Base-by-base conservation (phyloP, 331 rosid species). In the Spiraea crenata region DNA sequence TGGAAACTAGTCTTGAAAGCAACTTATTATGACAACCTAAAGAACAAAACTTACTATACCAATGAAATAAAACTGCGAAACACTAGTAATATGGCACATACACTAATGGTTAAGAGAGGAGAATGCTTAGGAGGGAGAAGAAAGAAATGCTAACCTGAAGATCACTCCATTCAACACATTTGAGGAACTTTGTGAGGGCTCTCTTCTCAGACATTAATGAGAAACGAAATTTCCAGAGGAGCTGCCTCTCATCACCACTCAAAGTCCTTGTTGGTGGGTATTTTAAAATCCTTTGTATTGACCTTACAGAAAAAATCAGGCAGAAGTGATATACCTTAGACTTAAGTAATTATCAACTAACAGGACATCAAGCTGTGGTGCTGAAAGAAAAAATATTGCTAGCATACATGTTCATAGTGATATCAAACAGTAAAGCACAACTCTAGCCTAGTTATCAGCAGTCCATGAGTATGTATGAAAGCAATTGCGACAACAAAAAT, bases 151-250 rank as follows among this genome's bases (percentile, higher is more conserved):
- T 74, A 57, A 95, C 99, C 97, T 91, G 96, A 79, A 95, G 83
- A 80, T 95, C 99, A 70, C 99, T 95, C 99, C 99, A 95, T 83
- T 95, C 99, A 78, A 95, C 99, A 76, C 98, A 95, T 44, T 92
- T 90, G 46, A 95, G 90, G 72, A 95, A 95, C 85, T 95, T 95
- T 76, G 99, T 95, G 63, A 95, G 96, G 82, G 99, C 99, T 85
- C 95, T 91, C 86, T 95, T 95, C 85, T 91, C 99, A 79, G 96
- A 85, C 99, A 95, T 95, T 84, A 91, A 88, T 66, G 99, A 95
- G 82, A 95, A 95, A 74, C 99, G 96, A 46, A 95, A 95, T 89
- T 95, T 95, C 99, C 99, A 95, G 55, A 95, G 78, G 41, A 95
- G 96, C 83, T 95, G 99, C 63, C 99, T 91, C 75, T 95, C 99